A percentile compares a stretch with the other conserved stretches of the same genome.
Evolutionary conservation across 2,329 filamentous ascomycete genomes (phyloP).

Genomic region (Fusarium goolgardi): DNA sequence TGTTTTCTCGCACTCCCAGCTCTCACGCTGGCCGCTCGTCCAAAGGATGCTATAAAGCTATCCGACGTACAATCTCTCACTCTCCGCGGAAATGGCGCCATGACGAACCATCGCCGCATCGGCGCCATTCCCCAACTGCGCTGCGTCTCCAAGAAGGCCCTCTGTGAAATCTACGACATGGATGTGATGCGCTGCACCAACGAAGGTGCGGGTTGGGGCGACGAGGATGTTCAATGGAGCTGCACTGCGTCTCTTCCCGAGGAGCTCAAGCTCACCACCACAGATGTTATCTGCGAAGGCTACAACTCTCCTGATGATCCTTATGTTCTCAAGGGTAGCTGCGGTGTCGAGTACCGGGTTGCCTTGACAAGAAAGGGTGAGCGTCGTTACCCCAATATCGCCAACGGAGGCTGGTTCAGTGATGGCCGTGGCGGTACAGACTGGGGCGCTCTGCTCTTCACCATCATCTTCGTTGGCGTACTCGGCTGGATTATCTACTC

Average conservation of each 20-base stretch:
- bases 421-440: conserved; percentile 49
- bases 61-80: conserved; percentile 80
- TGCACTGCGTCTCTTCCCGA: conserved; percentile 74
- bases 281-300: conserved; percentile 93
- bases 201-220: conserved; percentile 80
- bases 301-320: conserved; percentile 81
- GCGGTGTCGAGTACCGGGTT: conserved; percentile 89
- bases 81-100: conserved; percentile 70
- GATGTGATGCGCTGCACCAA: conserved; percentile 93
- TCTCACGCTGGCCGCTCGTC: conserved; percentile 45
- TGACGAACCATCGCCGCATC: conserved; percentile 81
- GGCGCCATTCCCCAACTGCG: conserved; percentile 80
- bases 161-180: conserved; percentile 77
- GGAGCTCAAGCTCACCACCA: conserved; percentile 78
- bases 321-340: conserved; percentile 91
- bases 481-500: conserved; percentile 71
- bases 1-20: conserved; percentile 43
- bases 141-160: conserved; percentile 74
- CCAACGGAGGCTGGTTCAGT: conserved; percentile 53
- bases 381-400: conserved; percentile 71
- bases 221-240: conserved; percentile 89
- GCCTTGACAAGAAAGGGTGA: conserved; percentile 82
- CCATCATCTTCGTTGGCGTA: conserved; percentile 69
- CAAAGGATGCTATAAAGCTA: conserved; percentile 67
- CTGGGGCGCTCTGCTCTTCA: conserved; percentile 64